Evolutionary conservation across 2,329 filamentous ascomycete genomes (phyloP).

Genomic region (Aspergillus ibericus): DNA sequence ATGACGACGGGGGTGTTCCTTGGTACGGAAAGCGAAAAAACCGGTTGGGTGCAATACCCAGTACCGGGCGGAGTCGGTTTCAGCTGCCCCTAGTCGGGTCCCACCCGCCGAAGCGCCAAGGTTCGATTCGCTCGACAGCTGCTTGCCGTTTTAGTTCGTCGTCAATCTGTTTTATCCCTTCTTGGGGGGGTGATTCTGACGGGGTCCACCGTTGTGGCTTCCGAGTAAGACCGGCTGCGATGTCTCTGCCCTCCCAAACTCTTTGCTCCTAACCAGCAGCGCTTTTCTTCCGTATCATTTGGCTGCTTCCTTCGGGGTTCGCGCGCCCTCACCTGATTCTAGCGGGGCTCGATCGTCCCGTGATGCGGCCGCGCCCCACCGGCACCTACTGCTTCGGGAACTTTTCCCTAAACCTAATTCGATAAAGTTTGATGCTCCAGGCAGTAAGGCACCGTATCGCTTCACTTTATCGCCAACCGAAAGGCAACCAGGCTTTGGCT

Average conservation of each 20-base stretch:
- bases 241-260: too few species aligned
- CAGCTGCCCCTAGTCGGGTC: neutral
- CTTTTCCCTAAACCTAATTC: neutral
- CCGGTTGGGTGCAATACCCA: neutral
- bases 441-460: neutral
- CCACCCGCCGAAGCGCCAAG: neutral
- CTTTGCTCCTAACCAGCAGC: too few species aligned
- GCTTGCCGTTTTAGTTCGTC: neutral
- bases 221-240: neutral
- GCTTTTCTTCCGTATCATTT: too few species aligned
- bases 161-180: neutral
- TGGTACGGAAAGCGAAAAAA: slow-evolving; percentile 1
- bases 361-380: slow-evolving; percentile 1
- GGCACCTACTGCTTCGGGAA: neutral
- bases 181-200: neutral
- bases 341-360: neutral
- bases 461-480: neutral
- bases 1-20: neutral
- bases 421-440: neutral
- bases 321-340: neutral
- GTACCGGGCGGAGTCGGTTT: neutral
- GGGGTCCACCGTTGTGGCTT: neutral
- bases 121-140: neutral
- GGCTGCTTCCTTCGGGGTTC: too few species aligned
- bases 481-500: neutral